Evolutionary conservation across 306 rosid species (phyloP).

Genomic region (Cyclanthera cordifolia): DNA sequence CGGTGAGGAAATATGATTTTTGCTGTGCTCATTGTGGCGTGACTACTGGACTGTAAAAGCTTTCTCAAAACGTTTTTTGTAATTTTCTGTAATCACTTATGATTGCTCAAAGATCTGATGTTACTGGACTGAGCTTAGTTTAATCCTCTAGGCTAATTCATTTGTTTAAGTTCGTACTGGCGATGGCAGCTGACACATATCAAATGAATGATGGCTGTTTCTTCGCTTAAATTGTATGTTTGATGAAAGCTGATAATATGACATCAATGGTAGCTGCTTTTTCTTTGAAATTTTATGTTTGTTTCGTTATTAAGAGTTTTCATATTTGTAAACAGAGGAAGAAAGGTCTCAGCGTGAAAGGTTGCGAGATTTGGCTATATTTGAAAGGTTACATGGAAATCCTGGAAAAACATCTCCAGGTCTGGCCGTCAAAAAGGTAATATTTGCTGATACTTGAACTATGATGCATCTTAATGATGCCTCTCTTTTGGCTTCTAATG

Average conservation of each 20-base stretch:
- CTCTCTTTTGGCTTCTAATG: neutral
- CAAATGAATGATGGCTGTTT: no score
- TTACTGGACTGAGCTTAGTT: neutral
- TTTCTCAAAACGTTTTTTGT: neutral
- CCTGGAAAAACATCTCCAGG: constrained; percentile 52
- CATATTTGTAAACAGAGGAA: constrained; percentile 30
- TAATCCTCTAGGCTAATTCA: neutral
- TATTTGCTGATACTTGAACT: neutral
- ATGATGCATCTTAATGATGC: neutral
- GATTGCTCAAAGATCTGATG: neutral
- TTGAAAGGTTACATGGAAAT: constrained; percentile 70
- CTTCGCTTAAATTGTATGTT: no score
- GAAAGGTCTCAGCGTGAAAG: constrained; percentile 78
- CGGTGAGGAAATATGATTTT: neutral
- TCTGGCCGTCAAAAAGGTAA: constrained; percentile 81
- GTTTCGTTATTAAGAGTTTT: neutral
- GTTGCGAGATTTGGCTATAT: constrained; percentile 70
- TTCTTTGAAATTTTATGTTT: neutral
- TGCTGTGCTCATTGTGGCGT: neutral
- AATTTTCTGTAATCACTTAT: neutral
- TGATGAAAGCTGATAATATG: neutral
- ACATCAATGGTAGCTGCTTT: neutral
- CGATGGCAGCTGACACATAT: no score
- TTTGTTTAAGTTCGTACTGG: neutral
- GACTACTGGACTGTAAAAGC: neutral